Conservation (phyloP, 2,329 filamentous ascomycete genomes). For the Fusarium subtropicale region DNA sequence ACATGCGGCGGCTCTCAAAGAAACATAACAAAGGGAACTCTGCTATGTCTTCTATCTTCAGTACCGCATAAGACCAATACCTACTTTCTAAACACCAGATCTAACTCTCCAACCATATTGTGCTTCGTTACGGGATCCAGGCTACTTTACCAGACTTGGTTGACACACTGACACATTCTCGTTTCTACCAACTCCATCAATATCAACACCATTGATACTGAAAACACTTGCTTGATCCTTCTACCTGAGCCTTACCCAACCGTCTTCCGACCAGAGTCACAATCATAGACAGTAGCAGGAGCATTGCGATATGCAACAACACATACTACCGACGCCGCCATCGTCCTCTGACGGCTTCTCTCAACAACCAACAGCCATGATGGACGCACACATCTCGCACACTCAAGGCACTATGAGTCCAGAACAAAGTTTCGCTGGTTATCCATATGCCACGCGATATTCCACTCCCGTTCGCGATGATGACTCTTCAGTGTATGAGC, state of each 20-base stretch:
- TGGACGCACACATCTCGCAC: slow-evolving; percentile 36
- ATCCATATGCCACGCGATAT: slow-evolving; percentile 31
- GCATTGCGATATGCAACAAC: slow-evolving; percentile 52
- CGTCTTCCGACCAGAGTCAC: neutral
- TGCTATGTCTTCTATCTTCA: slow-evolving; percentile 26
- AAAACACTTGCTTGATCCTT: neutral
- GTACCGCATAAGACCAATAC: slow-evolving; percentile 35
- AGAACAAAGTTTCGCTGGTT: slow-evolving; percentile 17
- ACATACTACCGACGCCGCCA: slow-evolving; percentile 59
- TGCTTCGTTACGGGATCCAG: slow-evolving; percentile 20
- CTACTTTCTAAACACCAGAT: slow-evolving; percentile 40
- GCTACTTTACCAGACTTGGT: neutral
- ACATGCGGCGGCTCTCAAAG: slow-evolving; percentile 42
- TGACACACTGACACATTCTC: neutral
- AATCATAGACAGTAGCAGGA: slow-evolving; percentile 5
- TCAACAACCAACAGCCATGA: slow-evolving; percentile 21
- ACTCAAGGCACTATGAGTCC: slow-evolving; percentile 17
- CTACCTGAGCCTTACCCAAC: neutral
- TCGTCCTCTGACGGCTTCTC: slow-evolving; percentile 50
- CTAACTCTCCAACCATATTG: slow-evolving; percentile 23
- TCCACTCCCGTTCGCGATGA: slow-evolving; percentile 39
- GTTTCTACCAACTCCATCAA: slow-evolving; percentile 4
- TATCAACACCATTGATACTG: neutral
- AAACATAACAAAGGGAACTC: slow-evolving; percentile 42
- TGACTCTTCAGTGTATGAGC: slow-evolving; percentile 33